Evolutionary conservation across 179 eudicot species (phyloP).

Genomic region (Dionaea muscipula): DNA sequence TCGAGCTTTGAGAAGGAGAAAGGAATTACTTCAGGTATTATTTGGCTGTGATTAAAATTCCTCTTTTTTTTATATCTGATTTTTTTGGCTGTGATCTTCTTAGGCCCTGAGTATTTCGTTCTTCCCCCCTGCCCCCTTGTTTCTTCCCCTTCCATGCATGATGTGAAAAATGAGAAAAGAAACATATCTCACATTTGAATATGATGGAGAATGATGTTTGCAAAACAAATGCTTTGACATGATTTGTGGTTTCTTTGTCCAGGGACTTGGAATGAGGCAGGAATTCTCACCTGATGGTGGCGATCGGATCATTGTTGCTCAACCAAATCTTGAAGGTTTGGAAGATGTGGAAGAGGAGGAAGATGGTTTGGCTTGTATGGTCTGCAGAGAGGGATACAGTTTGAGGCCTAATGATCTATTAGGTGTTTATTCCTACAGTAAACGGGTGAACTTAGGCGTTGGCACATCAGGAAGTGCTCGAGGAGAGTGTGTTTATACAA

Average conservation of each 20-base stretch:
- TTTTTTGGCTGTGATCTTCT: too few relatives aligned
- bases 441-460: constrained; percentile 84
- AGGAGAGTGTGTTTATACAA: constrained; percentile 92
- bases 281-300: constrained; percentile 87
- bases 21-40: constrained; percentile 71
- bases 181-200: too few relatives aligned
- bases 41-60: neutral
- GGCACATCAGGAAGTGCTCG: constrained; percentile 67
- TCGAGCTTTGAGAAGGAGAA: constrained; percentile 71
- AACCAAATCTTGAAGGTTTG: constrained; percentile 78
- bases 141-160: neutral
- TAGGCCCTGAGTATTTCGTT: too few relatives aligned
- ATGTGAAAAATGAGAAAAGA: too few relatives aligned
- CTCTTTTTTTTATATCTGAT: too few relatives aligned
- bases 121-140: too few relatives aligned
- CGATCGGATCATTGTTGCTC: constrained; percentile 71
- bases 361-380: constrained; percentile 98
- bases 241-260: constrained; percentile 1
- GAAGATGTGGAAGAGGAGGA: constrained; percentile 96
- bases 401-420: constrained; percentile 72
- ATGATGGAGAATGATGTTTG: neutral
- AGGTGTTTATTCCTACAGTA: constrained; percentile 87
- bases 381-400: constrained; percentile 91
- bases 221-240: neutral
- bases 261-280: constrained; percentile 86